Percentiles rank a stretch among this genome's conserved stretches.
phyloP scores from a whole-genome alignment of 164 flowering plant genomes.

The Annona cherimola region DNA sequence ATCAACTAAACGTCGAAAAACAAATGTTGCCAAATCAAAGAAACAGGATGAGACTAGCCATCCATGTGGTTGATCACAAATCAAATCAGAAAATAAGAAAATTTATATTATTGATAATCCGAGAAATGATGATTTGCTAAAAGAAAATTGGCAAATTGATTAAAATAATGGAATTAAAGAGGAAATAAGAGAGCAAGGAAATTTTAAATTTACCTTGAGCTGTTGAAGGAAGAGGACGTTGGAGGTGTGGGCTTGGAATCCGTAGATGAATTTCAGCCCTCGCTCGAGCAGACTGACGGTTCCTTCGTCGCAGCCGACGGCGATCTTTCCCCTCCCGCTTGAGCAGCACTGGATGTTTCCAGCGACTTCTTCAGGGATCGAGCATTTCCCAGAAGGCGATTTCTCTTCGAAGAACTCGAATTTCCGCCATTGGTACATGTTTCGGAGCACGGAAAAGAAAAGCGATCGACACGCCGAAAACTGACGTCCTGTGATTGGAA shows the following conservation, averaged over 20 bases:
- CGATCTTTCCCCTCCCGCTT: slow-evolving; percentile 80
- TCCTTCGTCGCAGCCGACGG: slow-evolving; percentile 77
- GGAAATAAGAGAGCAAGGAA: neutral
- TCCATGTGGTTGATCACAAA: no score
- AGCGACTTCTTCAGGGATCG: slow-evolving; percentile 56
- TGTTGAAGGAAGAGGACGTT: slow-evolving; percentile 81
- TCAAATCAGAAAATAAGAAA: no score
- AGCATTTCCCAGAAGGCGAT: slow-evolving; percentile 39
- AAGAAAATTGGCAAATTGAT: neutral
- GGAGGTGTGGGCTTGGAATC: slow-evolving; percentile 76
- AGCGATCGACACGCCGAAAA: neutral
- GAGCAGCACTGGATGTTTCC: slow-evolving; percentile 71
- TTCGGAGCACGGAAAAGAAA: slow-evolving; percentile 1
- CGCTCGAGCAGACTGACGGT: slow-evolving; percentile 75
- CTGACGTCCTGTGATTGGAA: neutral
- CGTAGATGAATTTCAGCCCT: slow-evolving; percentile 68
- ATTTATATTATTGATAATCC: no score
- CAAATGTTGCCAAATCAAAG: no score
- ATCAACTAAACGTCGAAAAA: no score
- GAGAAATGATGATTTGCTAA: neutral
- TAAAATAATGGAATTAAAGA: neutral
- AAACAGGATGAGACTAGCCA: no score
- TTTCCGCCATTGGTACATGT: slow-evolving; percentile 94
- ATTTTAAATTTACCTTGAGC: slow-evolving; percentile 65
- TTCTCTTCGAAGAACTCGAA: slow-evolving; percentile 98